These are phyloP conservation scores for Microcos paniculata DNA, from an alignment of 345 rosid genomes.

Conservation along the genomic window DNA sequence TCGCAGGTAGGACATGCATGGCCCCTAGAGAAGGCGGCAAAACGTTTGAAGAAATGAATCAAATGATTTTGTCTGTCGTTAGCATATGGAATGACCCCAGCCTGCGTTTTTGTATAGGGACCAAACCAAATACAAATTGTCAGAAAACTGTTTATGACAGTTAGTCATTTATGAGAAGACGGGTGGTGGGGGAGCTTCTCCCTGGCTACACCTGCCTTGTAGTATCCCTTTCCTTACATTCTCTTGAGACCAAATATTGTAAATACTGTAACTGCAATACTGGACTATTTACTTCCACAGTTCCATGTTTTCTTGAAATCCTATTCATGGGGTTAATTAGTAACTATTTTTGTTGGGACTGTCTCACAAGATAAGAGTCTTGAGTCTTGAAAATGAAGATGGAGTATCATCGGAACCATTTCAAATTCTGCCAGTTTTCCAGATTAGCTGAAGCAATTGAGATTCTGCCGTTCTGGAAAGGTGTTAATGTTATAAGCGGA, in stretches of 20 bases:
- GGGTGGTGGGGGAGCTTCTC: too few relatives aligned
- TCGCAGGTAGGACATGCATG: not conserved
- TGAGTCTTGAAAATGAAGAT: too few relatives aligned
- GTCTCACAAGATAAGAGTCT: too few relatives aligned
- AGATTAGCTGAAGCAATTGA: too few relatives aligned
- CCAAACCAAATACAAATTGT: not conserved
- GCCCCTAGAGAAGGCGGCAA: not conserved
- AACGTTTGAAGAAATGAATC: not conserved
- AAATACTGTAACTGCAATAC: not conserved
- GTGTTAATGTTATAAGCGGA: too few relatives aligned
- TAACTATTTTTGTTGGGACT: too few relatives aligned
- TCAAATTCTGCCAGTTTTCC: too few relatives aligned
- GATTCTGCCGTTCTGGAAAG: too few relatives aligned
- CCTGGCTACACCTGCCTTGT: too few relatives aligned
- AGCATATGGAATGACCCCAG: not conserved
- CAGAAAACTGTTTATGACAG: conserved; percentile 2
- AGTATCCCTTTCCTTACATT: not conserved
- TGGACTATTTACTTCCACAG: not conserved
- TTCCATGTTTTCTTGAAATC: not conserved
- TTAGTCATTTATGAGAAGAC: not conserved
- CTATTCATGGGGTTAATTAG: too few relatives aligned
- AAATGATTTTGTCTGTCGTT: not conserved
- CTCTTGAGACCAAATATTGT: not conserved
- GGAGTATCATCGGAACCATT: too few relatives aligned
- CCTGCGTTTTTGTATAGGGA: not conserved